A percentile compares a stretch with the other conserved stretches of the same genome.
These are phyloP conservation scores for Wickerhamiella cacticola DNA, from an alignment of 805 yeast genomes.

Conservation along the genomic window DNA sequence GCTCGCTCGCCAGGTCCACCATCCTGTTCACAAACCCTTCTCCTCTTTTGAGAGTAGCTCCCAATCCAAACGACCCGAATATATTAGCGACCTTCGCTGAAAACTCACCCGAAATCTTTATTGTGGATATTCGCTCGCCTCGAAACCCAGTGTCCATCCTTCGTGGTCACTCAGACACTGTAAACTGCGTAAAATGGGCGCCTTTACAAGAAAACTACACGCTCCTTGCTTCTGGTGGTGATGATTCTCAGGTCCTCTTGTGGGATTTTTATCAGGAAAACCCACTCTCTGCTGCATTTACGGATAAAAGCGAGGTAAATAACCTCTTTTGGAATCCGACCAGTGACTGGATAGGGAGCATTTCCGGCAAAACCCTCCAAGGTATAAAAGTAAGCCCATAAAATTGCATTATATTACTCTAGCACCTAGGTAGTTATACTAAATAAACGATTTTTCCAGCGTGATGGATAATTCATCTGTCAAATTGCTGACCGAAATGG, in stretches of 20 bases:
- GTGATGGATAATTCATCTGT: too few relatives aligned
- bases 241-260: constrained; percentile 46
- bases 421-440: too few relatives aligned
- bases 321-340: constrained; percentile 57
- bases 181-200: constrained; percentile 76
- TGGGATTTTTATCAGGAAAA: constrained; percentile 40
- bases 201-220: constrained; percentile 43
- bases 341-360: constrained; percentile 75
- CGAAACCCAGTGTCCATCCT: constrained; percentile 66
- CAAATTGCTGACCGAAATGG: not conserved
- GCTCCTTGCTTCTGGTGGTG: constrained; percentile 58
- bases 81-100: constrained; percentile 73
- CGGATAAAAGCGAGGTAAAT: constrained; percentile 62
- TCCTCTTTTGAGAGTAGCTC: constrained; percentile 63
- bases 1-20: constrained; percentile 85
- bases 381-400: constrained; percentile 32
- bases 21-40: constrained; percentile 74
- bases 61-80: constrained; percentile 71
- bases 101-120: constrained; percentile 49
- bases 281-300: constrained; percentile 36
- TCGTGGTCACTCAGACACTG: constrained; percentile 52
- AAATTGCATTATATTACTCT: not conserved
- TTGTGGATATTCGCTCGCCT: constrained; percentile 79
- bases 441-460: not conserved
- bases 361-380: constrained; percentile 57